Percentiles rank a stretch among this genome's conserved stretches.
phyloP scores from a whole-genome alignment of 2,329 filamentous ascomycete species.

The Ploettnerulaceae sp. region DNA sequence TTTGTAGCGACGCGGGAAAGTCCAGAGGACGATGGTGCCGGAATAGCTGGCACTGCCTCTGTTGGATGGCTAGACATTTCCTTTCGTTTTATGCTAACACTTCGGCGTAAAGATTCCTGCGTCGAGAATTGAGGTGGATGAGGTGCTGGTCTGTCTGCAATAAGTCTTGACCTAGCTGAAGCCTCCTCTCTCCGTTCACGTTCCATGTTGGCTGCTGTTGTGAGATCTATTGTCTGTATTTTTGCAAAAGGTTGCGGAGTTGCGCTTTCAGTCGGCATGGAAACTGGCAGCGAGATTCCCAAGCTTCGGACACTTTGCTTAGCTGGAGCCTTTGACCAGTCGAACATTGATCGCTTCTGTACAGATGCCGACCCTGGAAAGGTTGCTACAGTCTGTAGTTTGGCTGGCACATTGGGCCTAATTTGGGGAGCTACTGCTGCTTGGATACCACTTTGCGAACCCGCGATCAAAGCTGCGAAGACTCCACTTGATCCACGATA shows the following conservation, averaged over 20 bases:
- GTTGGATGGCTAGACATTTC: slow-evolving; percentile 9
- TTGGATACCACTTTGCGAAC: slow-evolving; percentile 13
- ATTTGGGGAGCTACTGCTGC: slow-evolving; percentile 21
- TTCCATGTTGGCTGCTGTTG: slow-evolving; percentile 31
- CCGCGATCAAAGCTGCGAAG: slow-evolving; percentile 22
- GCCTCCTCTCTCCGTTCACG: slow-evolving; percentile 28
- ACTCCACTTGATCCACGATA: slow-evolving; percentile 29
- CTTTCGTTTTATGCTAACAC: slow-evolving; percentile 24
- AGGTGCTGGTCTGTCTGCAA: slow-evolving; percentile 24
- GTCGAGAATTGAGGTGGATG: slow-evolving; percentile 20
- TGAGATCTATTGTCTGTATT: slow-evolving; percentile 33
- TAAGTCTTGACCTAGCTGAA: slow-evolving; percentile 22
- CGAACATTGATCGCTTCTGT: slow-evolving; percentile 28
- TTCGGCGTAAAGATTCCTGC: slow-evolving; percentile 22
- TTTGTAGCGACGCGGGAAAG: slow-evolving; percentile 16
- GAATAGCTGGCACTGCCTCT: slow-evolving; percentile 20
- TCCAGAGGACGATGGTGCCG: slow-evolving; percentile 14
- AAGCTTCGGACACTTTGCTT: slow-evolving; percentile 28
- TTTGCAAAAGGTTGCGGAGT: slow-evolving; percentile 24
- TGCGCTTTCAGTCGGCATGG: slow-evolving; percentile 9
- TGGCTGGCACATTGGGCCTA: slow-evolving; percentile 6
- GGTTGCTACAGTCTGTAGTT: neutral
- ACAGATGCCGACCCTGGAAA: slow-evolving; percentile 7
- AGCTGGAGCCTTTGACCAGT: slow-evolving; percentile 20
- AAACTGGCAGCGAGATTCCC: slow-evolving; percentile 32